Evolutionary conservation across 352 stramenopile species (phyloP).

Genomic region (Globisporangium carolinianum): DNA sequence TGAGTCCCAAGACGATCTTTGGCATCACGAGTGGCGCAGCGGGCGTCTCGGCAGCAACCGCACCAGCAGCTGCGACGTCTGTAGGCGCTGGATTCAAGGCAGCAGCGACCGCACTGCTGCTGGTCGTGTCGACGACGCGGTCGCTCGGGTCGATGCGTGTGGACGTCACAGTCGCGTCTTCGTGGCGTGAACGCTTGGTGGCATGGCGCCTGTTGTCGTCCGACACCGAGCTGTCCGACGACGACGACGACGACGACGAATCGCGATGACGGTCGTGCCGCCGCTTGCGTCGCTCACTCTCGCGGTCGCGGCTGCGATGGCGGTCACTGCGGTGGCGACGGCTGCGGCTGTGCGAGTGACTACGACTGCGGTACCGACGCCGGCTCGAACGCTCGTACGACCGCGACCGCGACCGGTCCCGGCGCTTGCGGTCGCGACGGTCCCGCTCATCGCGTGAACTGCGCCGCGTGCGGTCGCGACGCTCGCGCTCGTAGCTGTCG

Average conservation of each 20-base stretch:
- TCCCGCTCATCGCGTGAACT: no score
- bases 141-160: no score
- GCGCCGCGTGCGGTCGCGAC: not conserved
- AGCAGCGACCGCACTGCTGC: not conserved
- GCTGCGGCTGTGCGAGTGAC: conserved; percentile 25
- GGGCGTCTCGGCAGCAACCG: no score
- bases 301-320: conserved; percentile 8
- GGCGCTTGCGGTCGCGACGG: not conserved
- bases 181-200: not conserved
- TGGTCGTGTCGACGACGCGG: not conserved
- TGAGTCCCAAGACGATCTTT: conserved; percentile 48
- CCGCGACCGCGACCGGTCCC: not conserved
- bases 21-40: conserved; percentile 4
- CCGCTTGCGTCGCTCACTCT: conserved; percentile 1
- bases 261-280: not conserved
- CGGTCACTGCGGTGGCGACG: conserved; percentile 8
- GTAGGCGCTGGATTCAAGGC: not conserved
- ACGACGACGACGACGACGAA: conserved; percentile 16
- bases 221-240: conserved; percentile 4
- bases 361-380: not conserved
- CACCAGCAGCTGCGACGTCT: not conserved
- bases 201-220: not conserved
- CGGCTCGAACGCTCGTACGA: not conserved
- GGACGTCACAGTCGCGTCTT: no score
- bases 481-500: not conserved